Evolutionary conservation across 805 yeast genomes (phyloP), one percentile per base, ranked within the genome.

Genomic region (Saturnispora diversa): DNA sequence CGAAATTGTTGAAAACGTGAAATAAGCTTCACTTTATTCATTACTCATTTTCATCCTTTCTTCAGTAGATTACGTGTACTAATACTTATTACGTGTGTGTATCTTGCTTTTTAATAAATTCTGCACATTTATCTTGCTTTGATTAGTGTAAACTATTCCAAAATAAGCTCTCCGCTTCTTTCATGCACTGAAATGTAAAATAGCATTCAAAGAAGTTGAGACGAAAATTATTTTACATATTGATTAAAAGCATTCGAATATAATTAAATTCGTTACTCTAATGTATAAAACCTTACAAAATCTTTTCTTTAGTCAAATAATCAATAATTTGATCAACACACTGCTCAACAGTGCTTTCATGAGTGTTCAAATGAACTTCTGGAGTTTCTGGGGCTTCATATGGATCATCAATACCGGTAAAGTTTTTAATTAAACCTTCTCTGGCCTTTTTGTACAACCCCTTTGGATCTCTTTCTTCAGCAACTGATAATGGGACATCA

Each of bases 391-490:
- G 97, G 3, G 84, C 92, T 68, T 88, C 97, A 61, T 88, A 88
- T 28, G 97, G 97, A 9, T 96, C 97, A 49, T 87, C 79, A 43
- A 88, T 82, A 43, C 97, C 97, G 12, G 97, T 88, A 67, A 88
- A 88, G 58, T 88, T 95, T 64, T 84, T 84, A 61, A 88, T 88
- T 46, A 82, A 67, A 26, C 97, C 97, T 56, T 87, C 92, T 62
- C 97, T 78, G 13, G 97, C 97, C 72, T 90, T 90, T 65, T 87
- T 87, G 70, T 90, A 90, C 50, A 90, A 69, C 10, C 97, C 97
- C 69, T 90, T 90, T 48, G 97, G 97, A 63, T 90, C 97, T 67
- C 97, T 84, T 63, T 85, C 74, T 69, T 90, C 97, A 37, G 97
- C 97, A 47, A 90, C 86, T 55, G 81, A 87, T 38, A 90, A 70